Conservation (phyloP, 495 filamentous ascomycete genomes). For the Cudoniella acicularis region DNA sequence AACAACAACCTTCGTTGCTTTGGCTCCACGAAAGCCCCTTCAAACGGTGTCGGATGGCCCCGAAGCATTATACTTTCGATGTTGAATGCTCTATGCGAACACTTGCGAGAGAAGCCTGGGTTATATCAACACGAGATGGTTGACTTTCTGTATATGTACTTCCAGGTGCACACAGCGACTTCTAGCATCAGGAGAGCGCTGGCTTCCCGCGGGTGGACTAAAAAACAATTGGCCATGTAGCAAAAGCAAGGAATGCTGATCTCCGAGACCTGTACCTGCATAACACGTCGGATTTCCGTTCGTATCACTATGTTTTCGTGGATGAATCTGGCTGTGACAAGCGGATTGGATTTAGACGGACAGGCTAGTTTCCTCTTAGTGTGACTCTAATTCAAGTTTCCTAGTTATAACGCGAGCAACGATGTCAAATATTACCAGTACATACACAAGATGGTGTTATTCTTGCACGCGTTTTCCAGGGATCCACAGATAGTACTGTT, state of each 20-base stretch:
- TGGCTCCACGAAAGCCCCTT: neutral
- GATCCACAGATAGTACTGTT: conserved; percentile 34
- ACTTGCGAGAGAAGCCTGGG: conserved; percentile 18
- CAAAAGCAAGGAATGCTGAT: conserved; percentile 13
- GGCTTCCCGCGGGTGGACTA: neutral
- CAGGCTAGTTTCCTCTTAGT: conserved; percentile 30
- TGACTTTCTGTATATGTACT: conserved; percentile 21
- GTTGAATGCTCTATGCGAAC: conserved; percentile 18
- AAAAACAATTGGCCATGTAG: conserved; percentile 4
- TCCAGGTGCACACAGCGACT: conserved; percentile 11
- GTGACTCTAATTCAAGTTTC: conserved; percentile 21
- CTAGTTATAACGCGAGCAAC: conserved; percentile 20
- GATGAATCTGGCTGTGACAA: conserved; percentile 33
- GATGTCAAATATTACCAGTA: conserved; percentile 35
- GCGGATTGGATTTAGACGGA: conserved; percentile 24
- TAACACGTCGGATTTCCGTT: conserved; percentile 28
- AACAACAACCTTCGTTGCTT: neutral
- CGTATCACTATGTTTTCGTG: conserved; percentile 32
- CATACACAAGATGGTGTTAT: conserved; percentile 38
- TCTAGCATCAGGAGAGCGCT: neutral
- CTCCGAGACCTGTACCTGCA: conserved; percentile 4
- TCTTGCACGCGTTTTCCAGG: conserved; percentile 33
- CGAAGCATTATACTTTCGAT: neutral
- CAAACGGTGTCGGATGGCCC: neutral
- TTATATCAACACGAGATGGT: conserved; percentile 29